These are phyloP conservation scores for Talaromyces amestolkiae DNA, from an alignment of 2,329 filamentous ascomycete genomes.

Conservation along the genomic window DNA sequence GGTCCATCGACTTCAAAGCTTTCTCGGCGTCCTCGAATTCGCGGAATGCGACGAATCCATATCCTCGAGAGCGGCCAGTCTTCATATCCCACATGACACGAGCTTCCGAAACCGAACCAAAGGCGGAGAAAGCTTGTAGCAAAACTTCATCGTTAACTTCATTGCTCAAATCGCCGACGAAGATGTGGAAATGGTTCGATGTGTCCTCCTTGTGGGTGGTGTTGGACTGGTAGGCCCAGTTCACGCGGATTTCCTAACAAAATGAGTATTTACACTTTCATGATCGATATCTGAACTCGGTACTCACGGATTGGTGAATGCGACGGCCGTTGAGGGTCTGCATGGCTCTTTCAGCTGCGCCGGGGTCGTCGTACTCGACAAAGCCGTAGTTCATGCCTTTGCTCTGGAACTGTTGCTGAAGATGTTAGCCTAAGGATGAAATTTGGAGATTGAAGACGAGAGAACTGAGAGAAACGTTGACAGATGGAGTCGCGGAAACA, in stretches of 20 bases:
- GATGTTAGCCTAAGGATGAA: neutral
- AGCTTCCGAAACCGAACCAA: conserved; percentile 92
- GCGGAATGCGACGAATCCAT: conserved; percentile 96
- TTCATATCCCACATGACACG: conserved; percentile 99
- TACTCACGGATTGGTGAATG: conserved; percentile 86
- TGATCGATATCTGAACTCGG: neutral
- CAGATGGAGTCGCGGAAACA: neutral
- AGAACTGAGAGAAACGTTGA: neutral
- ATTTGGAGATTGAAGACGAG: neutral
- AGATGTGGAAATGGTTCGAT: conserved; percentile 97
- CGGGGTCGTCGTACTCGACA: conserved; percentile 97
- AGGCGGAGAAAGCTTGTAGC: conserved; percentile 89
- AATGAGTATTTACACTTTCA: conserved; percentile 20
- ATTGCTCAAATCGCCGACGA: conserved; percentile 95
- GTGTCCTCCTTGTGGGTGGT: conserved; percentile 93
- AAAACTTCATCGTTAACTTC: conserved; percentile 98
- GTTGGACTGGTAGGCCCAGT: conserved; percentile 99
- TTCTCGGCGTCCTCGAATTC: conserved; percentile 93
- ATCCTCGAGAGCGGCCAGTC: conserved; percentile 93
- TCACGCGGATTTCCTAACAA: conserved; percentile 88
- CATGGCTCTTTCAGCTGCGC: conserved; percentile 95
- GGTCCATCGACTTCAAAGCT: conserved; percentile 95
- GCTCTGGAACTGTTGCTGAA: conserved; percentile 56
- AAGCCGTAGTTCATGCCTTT: conserved; percentile 99
- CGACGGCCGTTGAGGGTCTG: conserved; percentile 91